phyloP scores from a whole-genome alignment of 805 yeast genomes.

The Wickerhamiella alocasiicola region DNA sequence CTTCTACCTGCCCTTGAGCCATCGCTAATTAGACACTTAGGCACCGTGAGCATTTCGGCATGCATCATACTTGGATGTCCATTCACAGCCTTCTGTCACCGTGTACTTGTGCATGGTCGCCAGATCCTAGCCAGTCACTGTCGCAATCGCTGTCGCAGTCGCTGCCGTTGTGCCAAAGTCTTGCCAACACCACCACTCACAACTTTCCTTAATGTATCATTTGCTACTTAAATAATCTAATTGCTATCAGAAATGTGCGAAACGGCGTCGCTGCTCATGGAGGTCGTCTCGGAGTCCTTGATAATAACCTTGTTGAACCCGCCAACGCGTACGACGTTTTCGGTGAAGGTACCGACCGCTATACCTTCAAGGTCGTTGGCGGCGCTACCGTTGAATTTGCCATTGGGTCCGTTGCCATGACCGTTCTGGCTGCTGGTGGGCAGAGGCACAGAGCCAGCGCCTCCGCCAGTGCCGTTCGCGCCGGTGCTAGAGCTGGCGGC shows the following conservation, averaged over 20 bases:
- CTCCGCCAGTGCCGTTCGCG: background rate
- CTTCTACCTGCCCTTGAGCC: too few relatives aligned
- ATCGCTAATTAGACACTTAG: too few relatives aligned
- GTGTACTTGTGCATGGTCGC: too few relatives aligned
- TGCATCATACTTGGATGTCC: too few relatives aligned
- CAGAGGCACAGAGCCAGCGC: background rate
- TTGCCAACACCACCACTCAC: too few relatives aligned
- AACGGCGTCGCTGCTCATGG: background rate
- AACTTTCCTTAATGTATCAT: too few relatives aligned
- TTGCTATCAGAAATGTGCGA: background rate
- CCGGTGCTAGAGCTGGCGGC: too few relatives aligned
- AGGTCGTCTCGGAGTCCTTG: slow-evolving; percentile 9
- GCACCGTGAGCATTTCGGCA: too few relatives aligned
- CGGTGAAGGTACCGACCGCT: slow-evolving; percentile 53
- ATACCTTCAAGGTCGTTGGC: background rate
- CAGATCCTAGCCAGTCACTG: too few relatives aligned
- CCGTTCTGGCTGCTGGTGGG: background rate
- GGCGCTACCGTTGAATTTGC: background rate
- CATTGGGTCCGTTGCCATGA: background rate
- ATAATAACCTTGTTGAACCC: slow-evolving; percentile 81
- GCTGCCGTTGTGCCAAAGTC: too few relatives aligned
- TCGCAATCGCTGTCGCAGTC: too few relatives aligned
- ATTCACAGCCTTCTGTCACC: too few relatives aligned
- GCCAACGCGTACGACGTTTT: slow-evolving; percentile 67
- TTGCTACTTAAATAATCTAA: background rate